Conservation (phyloP, 805 yeast species). For the Diddensiella transvaalensis region DNA sequence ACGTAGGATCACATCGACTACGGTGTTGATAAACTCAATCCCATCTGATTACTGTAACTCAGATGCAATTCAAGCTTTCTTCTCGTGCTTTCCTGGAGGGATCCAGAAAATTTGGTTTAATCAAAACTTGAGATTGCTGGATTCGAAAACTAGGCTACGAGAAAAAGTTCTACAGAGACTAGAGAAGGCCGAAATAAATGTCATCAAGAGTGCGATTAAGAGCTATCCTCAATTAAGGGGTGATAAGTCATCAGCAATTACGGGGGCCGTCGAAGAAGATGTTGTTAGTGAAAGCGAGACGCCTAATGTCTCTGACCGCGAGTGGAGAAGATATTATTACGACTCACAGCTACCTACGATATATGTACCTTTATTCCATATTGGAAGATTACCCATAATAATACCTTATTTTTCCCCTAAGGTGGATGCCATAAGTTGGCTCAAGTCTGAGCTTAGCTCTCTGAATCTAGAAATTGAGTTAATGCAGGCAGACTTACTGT, state of each 20-base stretch:
- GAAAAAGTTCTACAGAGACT: slow-evolving; percentile 32
- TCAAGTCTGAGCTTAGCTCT: slow-evolving; percentile 59
- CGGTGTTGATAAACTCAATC: slow-evolving; percentile 68
- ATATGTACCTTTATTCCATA: slow-evolving; percentile 36
- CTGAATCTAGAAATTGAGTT: slow-evolving; percentile 56
- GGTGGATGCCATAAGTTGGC: slow-evolving; percentile 67
- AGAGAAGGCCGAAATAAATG: slow-evolving; percentile 40
- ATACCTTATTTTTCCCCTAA: slow-evolving; percentile 61
- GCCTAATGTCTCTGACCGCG: slow-evolving; percentile 17
- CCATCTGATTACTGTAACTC: slow-evolving; percentile 49
- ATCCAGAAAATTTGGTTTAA: slow-evolving; percentile 60
- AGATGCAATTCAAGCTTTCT: slow-evolving; percentile 49
- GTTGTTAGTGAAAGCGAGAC: background rate
- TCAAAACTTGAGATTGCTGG: slow-evolving; percentile 41
- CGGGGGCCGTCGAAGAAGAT: background rate
- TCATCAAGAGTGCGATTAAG: slow-evolving; percentile 29
- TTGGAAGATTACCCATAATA: slow-evolving; percentile 10
- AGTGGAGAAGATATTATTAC: slow-evolving; percentile 45
- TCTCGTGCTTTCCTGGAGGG: slow-evolving; percentile 52
- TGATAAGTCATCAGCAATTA: too few species aligned
- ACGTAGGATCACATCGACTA: slow-evolving; percentile 35
- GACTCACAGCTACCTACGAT: slow-evolving; percentile 71
- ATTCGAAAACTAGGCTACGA: slow-evolving; percentile 32
- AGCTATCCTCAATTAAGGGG: background rate
- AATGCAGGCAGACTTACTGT: slow-evolving; percentile 48